Conservation (phyloP, 2,329 filamentous ascomycete species). For the Xylariaceae sp. region DNA sequence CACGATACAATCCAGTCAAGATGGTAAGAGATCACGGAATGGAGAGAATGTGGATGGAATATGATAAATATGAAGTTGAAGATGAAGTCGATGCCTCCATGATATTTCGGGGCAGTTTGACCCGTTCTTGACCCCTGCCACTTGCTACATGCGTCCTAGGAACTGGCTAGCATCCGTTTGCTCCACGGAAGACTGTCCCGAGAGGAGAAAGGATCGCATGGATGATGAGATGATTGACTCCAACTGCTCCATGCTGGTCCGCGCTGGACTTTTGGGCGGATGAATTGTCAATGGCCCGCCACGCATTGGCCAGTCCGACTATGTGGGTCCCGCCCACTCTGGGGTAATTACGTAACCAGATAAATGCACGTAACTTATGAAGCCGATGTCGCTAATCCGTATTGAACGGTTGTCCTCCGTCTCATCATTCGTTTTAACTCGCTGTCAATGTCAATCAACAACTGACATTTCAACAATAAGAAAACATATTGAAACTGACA, state of each 20-base stretch:
- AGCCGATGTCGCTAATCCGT: background rate
- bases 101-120: constrained; percentile 10
- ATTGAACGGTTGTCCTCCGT: background rate
- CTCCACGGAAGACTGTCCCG: background rate
- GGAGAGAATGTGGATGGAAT: background rate
- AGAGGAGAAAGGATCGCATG: background rate
- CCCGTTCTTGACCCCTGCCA: background rate
- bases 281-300: too few species aligned
- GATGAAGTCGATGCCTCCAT: constrained; percentile 5
- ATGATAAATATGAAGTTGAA: background rate
- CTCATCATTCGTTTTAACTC: too few species aligned
- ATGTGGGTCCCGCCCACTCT: background rate
- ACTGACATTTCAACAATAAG: too few species aligned
- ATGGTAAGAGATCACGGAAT: too few species aligned
- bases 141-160: background rate
- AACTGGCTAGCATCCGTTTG: background rate
- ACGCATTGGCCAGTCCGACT: background rate
- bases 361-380: background rate
- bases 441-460: too few species aligned
- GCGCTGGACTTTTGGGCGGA: too few species aligned
- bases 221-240: background rate
- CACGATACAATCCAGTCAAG: too few species aligned
- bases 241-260: background rate
- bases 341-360: background rate
- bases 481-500: too few species aligned